Conservation (phyloP, 2,329 filamentous ascomycete genomes). For the Colletotrichum eremochloae region DNA sequence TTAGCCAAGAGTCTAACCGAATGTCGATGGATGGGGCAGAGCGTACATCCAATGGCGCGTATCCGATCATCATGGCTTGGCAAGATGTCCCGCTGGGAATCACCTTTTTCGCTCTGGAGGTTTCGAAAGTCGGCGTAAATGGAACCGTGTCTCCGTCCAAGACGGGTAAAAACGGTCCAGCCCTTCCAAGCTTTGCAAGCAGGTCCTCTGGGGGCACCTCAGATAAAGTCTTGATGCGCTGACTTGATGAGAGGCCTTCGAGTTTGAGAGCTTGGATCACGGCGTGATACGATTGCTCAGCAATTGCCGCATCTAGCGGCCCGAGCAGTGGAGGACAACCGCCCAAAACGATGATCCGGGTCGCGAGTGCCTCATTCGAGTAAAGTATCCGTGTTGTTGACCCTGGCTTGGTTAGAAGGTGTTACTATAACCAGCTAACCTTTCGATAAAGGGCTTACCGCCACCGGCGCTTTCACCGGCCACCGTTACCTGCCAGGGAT, state of each 20-base stretch:
- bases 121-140: slow-evolving; percentile 9
- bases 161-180: slow-evolving; percentile 10
- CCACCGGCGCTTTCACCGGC: slow-evolving; percentile 64
- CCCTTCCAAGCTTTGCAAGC: not conserved
- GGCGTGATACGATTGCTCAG: slow-evolving; percentile 1
- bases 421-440: not conserved
- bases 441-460: slow-evolving; percentile 48
- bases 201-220: slow-evolving; percentile 1
- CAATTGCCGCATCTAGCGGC: not conserved
- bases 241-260: not conserved
- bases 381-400: slow-evolving; percentile 21
- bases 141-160: slow-evolving; percentile 16
- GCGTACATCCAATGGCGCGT: slow-evolving; percentile 11
- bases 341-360: not conserved
- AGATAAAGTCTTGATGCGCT: not conserved
- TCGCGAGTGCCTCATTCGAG: not conserved
- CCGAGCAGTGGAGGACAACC: not conserved
- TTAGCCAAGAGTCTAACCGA: not conserved
- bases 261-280: slow-evolving; percentile 7
- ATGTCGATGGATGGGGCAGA: not conserved
- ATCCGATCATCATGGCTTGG: slow-evolving; percentile 16
- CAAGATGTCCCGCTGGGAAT: slow-evolving; percentile 3
- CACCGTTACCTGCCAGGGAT: slow-evolving; percentile 49
- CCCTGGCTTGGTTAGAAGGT: not conserved
- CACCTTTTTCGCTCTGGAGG: not conserved